Evolutionary conservation across 1,284 basidiomycete genomes (phyloP).

Genomic region (Lignosus rhinocerotis): DNA sequence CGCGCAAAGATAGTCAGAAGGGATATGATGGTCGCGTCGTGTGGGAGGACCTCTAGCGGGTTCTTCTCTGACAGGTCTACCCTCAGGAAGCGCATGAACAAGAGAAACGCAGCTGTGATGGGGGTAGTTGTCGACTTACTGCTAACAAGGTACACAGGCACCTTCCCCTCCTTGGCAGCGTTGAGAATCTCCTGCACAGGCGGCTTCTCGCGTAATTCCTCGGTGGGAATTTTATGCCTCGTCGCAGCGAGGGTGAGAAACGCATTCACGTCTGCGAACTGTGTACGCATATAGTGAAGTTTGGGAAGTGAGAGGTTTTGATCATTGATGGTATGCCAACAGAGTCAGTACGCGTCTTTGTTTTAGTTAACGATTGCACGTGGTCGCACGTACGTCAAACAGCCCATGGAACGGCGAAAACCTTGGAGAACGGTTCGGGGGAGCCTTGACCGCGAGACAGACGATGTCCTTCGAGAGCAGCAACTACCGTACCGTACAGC

Average conservation of each 20-base stretch:
- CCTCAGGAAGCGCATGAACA: constrained; percentile 2
- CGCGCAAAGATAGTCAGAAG: constrained; percentile 65
- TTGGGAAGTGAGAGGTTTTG: not conserved
- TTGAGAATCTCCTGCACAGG: constrained; percentile 66
- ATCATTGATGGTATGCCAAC: no score
- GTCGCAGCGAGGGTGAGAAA: constrained; percentile 80
- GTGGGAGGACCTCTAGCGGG: constrained; percentile 60
- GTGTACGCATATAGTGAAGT: not conserved
- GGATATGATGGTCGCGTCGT: constrained; percentile 62
- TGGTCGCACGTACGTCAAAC: constrained; percentile 61
- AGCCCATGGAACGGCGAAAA: constrained; percentile 53
- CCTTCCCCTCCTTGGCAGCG: constrained; percentile 69
- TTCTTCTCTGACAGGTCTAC: constrained; percentile 82
- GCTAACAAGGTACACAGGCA: constrained; percentile 73
- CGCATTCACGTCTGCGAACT: constrained; percentile 83
- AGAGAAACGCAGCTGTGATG: not conserved
- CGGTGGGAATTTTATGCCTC: constrained; percentile 60
- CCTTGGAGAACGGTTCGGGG: constrained; percentile 31
- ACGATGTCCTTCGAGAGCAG: constrained; percentile 60
- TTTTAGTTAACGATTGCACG: no score
- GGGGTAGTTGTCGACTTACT: constrained; percentile 48
- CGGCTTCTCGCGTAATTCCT: constrained; percentile 57
- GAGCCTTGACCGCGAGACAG: constrained; percentile 63
- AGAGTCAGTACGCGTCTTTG: no score
- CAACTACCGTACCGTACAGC: constrained; percentile 44